Base-by-base conservation (phyloP, 768 basidiomycete species). In the Suillus variegatus region DNA sequence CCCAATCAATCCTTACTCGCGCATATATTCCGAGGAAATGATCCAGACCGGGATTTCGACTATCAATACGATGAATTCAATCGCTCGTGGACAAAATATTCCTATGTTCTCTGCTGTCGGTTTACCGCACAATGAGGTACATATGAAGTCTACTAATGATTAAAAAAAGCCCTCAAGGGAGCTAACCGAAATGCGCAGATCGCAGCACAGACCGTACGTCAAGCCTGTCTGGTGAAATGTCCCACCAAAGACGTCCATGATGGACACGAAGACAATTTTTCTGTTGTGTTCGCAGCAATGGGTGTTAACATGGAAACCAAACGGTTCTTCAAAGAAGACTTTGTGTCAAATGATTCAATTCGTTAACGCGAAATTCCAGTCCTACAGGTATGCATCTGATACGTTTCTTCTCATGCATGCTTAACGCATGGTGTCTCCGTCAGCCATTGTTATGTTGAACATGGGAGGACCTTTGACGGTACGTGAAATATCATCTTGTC, bases 291-390 rank as follows among this genome's bases (percentile, higher is more conserved):
- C 76, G 97, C 96, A 64, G 97, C 97, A 47, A 99, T 99, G 97
- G 97, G 97, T 86, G 97, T 97, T 65, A 99, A 99, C 83, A 97
- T 97, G 95, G 97, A 99, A 79, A 99, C 97, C 7, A 97, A 97
- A 57, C 89, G 97, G 62, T 99, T 97, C 85, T 99, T 99, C 92
- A 96, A 97, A 79, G 93, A 96, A 76, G 97, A 99, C 82, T 99
- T 99, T 76, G 96, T 99, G 79, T 97, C 97, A 73, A 98, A 57
- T 58, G 18, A 40, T 20, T 56, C 25, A 43, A 16, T 40, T 22
- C 28, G 61, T 68, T 77, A 62, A 72, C 62, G 43, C 41, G 18
- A 40, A 61, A 36, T n/a, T 38, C 60, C 68, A 89, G 88, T 75
- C 88, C 88, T 66, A 90, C 88, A 85, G 88, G 88, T 89, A 64